Evolutionary conservation across 1,139 yeast genomes (phyloP), one percentile per base, ranked within the genome.

Genomic region (Insectozyma bohioensis): DNA sequence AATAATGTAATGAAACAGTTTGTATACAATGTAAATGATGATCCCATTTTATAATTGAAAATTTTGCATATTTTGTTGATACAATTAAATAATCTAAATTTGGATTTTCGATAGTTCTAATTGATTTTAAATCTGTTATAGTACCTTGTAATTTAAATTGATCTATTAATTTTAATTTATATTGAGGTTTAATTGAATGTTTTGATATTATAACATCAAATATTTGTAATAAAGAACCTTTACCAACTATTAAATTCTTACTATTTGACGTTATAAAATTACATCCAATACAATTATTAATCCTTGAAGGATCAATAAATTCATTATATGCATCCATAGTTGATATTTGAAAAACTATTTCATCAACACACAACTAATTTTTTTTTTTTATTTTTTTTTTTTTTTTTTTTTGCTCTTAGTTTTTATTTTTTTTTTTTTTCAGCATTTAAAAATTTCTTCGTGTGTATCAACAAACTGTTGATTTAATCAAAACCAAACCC

Each of bases 1-100:
- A 92, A 54, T 76, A 87, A 58, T 92, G 99, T 36, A 92, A 66
- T 32, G 96, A 85, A 3, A 79, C 72, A 0, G 97, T 87, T 12
- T 74, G 65, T 10, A 92, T 67, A 1, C 72, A 49, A 40, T 76
- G 68, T 11, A 52, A 54, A 6, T 52, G 58, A 8, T 62, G 61
- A 51, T 87, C 83, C 88, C 95, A 92, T 40, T 72, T 70, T 17
- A 92, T 62, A 24, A 90, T 61, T 1, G 95, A 84, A 34, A 87
- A 54, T 54, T 90, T 90, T 15, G 97, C 96, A 36, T 64, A 66
- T 42, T 80, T 76, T 23, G 95, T 85, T 9, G 88, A 66, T 2
- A 92, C 67, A 4, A 84, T 57, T 25, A 92, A 49, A 43, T 77
- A 80, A 47, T 86, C 90, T 34, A 75, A 55, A 4, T 55, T 51